Base-by-base conservation (phyloP, 2,329 filamentous ascomycete species). In the Nemania serpens region DNA sequence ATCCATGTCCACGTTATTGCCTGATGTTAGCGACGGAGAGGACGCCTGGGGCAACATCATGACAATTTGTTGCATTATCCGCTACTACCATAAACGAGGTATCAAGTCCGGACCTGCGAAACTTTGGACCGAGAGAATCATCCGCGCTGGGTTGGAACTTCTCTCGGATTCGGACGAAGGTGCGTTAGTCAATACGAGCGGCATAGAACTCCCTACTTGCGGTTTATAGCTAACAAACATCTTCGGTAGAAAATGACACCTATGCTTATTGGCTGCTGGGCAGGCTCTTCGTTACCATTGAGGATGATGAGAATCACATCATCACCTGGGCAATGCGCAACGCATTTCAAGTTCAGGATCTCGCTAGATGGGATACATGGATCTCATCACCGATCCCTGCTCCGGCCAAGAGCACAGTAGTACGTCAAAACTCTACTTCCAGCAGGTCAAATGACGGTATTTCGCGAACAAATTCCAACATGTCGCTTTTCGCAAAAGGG, bases 301-400 rank as follows among this genome's bases (percentile, higher is more conserved):
- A 65, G 15, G 71, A 73, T 29, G 48, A 36, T 0, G 59, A 59
- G 41, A 70, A 69, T 54, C 60, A 59, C 17, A 54, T 58, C 1
- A 70, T 73, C 37, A 45, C 51, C 20, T 71, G 67, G 69, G 64
- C 62, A n/a, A 59, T 70, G 57, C 63, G 65, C n/a, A 73, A 70
- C 52, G 53, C 61, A 17, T 33, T 64, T 7, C 69, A 73, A 45
- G 46, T 65, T 37, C 58, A 67, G 6, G 66, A 64, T 1, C 22
- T 65, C 15, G 47, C 22, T 6, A 64, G 56, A 17, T 73, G 70
- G 70, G 64, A 71, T 33, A 60, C 65, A n/a, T 71, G 68, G 68
- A 54, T 70, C 5, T 63, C 62, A 18, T 55, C 68, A 3, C 66
- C 67, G 6, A 55, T 59, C 11, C 53, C 41, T 25, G 57, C 65